Conservation (phyloP, 345 rosid genomes). For the Acer yangbiense region DNA sequence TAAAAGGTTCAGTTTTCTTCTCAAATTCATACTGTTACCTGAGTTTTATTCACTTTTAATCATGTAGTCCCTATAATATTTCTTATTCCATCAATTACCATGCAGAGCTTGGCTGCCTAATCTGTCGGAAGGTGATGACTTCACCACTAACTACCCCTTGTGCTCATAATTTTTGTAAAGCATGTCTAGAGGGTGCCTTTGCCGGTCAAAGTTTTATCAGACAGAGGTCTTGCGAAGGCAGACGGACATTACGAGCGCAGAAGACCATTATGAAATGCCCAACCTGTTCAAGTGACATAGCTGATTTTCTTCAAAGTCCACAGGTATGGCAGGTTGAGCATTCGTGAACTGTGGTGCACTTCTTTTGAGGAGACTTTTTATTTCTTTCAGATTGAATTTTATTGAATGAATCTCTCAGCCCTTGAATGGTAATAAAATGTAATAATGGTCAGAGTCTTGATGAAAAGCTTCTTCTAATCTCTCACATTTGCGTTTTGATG, state of each 20-base stretch:
- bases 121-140: conserved; percentile 46
- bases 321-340: conserved; percentile 27
- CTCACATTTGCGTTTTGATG: neutral
- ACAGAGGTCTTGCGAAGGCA: conserved; percentile 37
- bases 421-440: neutral
- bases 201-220: conserved; percentile 33
- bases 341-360: neutral
- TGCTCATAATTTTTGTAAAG: conserved; percentile 49
- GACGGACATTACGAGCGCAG: conserved; percentile 38
- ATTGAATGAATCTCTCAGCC: neutral
- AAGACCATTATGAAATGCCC: conserved; percentile 51
- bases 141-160: conserved; percentile 50
- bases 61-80: neutral
- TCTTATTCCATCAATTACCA: neutral
- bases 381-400: neutral
- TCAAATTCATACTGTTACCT: neutral
- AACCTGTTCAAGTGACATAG: conserved; percentile 42
- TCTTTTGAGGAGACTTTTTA: neutral
- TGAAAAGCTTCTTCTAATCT: too few relatives aligned
- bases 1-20: conserved; percentile 32
- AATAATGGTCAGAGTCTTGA: neutral
- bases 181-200: conserved; percentile 46
- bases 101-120: conserved; percentile 47
- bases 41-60: neutral
- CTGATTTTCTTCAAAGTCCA: conserved; percentile 45